Evolutionary conservation across 2,329 filamentous ascomycete genomes (phyloP).

Genomic region (Falciphora oryzae): DNA sequence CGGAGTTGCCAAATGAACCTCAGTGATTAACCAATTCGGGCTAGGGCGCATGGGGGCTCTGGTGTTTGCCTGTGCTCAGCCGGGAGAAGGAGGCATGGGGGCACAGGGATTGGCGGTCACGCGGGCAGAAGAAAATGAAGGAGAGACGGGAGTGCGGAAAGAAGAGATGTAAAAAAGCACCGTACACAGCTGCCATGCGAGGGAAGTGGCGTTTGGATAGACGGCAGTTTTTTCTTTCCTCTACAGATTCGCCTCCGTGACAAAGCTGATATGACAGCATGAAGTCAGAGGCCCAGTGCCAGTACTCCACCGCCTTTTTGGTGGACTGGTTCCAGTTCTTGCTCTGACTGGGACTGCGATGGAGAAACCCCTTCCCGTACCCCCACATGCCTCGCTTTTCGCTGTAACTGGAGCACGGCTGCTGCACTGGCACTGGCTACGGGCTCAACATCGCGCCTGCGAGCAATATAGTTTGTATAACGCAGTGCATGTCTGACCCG

Average conservation of each 20-base stretch:
- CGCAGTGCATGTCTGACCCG: background rate
- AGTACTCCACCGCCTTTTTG: background rate
- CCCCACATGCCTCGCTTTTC: background rate
- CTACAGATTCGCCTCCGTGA: too few species aligned
- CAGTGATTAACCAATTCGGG: slow-evolving; percentile 1
- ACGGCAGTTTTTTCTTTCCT: background rate
- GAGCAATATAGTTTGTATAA: background rate
- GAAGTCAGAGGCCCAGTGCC: background rate
- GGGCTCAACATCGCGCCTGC: too few species aligned
- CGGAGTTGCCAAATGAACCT: slow-evolving; percentile 2
- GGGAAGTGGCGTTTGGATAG: background rate
- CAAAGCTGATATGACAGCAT: background rate
- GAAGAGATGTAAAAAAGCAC: background rate
- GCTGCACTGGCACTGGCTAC: too few species aligned
- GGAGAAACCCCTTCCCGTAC: background rate
- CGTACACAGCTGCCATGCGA: background rate
- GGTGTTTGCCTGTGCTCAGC: background rate
- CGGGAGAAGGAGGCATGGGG: slow-evolving; percentile 5
- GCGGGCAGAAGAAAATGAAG: slow-evolving; percentile 2
- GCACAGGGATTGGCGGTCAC: slow-evolving; percentile 3
- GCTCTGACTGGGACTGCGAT: background rate
- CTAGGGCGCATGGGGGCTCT: slow-evolving; percentile 1
- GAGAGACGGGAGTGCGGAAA: background rate
- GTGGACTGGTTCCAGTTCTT: background rate
- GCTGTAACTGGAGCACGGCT: too few species aligned